These are phyloP conservation scores for Mycena sp. DNA, from an alignment of 1,284 basidiomycete species.

Conservation along the genomic window DNA sequence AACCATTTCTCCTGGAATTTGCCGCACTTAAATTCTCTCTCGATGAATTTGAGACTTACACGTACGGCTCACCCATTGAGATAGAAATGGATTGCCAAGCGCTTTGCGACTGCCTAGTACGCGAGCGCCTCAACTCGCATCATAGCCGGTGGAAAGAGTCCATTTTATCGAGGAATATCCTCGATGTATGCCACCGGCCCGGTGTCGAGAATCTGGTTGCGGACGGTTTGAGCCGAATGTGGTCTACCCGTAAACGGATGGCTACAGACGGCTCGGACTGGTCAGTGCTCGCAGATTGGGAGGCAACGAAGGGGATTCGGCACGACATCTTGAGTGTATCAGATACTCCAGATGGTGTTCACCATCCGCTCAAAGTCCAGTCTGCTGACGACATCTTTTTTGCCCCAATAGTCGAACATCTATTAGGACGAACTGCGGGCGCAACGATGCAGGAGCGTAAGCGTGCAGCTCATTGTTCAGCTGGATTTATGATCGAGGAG, in stretches of 20 bases:
- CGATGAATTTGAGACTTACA: too few relatives aligned
- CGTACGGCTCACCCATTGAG: too few relatives aligned
- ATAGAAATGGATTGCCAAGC: too few relatives aligned
- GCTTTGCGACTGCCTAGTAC: slow-evolving; percentile 35
- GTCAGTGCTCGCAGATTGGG: too few relatives aligned
- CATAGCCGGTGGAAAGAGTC: slow-evolving; percentile 43
- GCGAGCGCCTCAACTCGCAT: slow-evolving; percentile 34
- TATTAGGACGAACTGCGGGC: slow-evolving; percentile 1
- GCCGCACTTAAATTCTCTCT: too few relatives aligned
- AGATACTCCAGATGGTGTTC: not conserved
- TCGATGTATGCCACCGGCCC: slow-evolving; percentile 38
- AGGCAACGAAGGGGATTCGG: slow-evolving; percentile 33
- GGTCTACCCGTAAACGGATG: not conserved
- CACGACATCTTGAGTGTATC: slow-evolving; percentile 39
- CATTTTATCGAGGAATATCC: slow-evolving; percentile 37
- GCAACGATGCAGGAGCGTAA: slow-evolving; percentile 31
- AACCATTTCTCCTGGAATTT: too few relatives aligned
- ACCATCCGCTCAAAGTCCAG: slow-evolving; percentile 27
- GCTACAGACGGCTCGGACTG: slow-evolving; percentile 43
- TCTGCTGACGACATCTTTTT: slow-evolving; percentile 33
- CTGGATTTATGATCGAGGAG: slow-evolving; percentile 43
- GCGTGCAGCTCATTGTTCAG: slow-evolving; percentile 37
- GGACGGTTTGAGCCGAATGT: slow-evolving; percentile 39
- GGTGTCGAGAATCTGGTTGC: slow-evolving; percentile 37
- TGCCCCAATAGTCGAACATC: slow-evolving; percentile 1